Evolutionary conservation across 331 rosid species (phyloP).

Genomic region (Malus hybrid): DNA sequence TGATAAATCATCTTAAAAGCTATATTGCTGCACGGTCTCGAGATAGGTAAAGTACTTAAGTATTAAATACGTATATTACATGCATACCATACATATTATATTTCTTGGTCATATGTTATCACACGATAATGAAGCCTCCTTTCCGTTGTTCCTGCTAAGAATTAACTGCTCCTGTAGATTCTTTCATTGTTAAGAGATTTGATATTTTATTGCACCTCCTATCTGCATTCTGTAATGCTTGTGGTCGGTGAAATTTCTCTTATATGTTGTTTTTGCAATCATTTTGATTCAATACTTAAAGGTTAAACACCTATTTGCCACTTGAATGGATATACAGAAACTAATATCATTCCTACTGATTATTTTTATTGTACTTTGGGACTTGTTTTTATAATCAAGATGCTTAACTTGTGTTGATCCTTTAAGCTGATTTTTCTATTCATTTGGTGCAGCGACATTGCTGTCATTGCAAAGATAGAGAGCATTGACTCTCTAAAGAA

Average conservation of each 20-base stretch:
- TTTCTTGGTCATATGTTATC: background rate
- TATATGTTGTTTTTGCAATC: background rate
- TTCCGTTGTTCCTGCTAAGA: background rate
- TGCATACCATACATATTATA: background rate
- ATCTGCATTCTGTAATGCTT: background rate
- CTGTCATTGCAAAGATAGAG: conserved; percentile 91
- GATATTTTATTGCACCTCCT: background rate
- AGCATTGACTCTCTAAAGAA: conserved; percentile 92
- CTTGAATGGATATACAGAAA: background rate
- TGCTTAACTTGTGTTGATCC: background rate
- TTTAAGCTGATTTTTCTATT: background rate
- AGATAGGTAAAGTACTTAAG: conserved; percentile 41
- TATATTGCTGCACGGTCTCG: conserved; percentile 89
- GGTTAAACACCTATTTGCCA: background rate
- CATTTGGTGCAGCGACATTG: conserved; percentile 53
- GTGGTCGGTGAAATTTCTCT: background rate
- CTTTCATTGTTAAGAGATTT: background rate
- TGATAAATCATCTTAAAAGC: conserved; percentile 88
- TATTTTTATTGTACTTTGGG: background rate
- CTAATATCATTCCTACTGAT: background rate
- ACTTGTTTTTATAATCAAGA: background rate
- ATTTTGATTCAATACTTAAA: background rate
- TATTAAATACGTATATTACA: background rate
- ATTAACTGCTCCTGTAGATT: no score
- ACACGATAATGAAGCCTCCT: background rate